Conservation (phyloP, 2,329 filamentous ascomycete genomes). For the Botrytis byssoidea region DNA sequence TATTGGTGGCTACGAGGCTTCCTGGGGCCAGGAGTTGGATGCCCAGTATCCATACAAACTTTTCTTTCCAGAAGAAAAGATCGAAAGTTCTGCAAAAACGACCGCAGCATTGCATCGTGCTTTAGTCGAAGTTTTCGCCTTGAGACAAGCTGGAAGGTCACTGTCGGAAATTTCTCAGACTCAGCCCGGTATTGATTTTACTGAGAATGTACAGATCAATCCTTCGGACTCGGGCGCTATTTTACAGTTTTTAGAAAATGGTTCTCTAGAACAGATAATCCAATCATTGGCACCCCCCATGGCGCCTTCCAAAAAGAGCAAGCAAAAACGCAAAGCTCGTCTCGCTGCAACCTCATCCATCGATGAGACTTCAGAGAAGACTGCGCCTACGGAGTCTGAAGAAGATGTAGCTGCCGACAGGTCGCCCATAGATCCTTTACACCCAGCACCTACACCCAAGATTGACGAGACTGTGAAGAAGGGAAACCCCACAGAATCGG, state of each 20-base stretch:
- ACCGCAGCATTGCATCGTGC: conserved; percentile 52
- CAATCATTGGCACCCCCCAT: conserved; percentile 23
- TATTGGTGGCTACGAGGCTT: conserved; percentile 50
- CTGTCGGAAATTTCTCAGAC: conserved; percentile 28
- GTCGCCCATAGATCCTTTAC: conserved; percentile 30
- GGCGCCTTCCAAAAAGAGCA: conserved; percentile 9
- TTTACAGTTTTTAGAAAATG: conserved; percentile 30
- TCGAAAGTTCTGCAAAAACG: conserved; percentile 40
- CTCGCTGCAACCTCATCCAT: conserved; percentile 16
- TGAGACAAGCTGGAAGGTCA: conserved; percentile 45
- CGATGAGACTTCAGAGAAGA: conserved; percentile 28
- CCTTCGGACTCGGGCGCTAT: conserved; percentile 26
- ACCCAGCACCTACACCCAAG: conserved; percentile 22
- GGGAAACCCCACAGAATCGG: conserved; percentile 31
- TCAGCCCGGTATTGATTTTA: conserved; percentile 26
- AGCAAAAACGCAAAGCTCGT: conserved; percentile 7
- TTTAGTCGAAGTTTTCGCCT: conserved; percentile 53
- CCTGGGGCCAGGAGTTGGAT: conserved; percentile 42
- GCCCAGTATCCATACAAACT: conserved; percentile 43
- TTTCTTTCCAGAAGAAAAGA: conserved; percentile 42
- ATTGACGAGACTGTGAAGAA: conserved; percentile 28
- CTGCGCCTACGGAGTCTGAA: conserved; percentile 35
- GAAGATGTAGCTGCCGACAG: conserved; percentile 34
- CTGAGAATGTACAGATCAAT: conserved; percentile 34
- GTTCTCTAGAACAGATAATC: conserved; percentile 26